phyloP scores from a whole-genome alignment of 257 asterid species.

The Dorcoceras hygrometricum region DNA sequence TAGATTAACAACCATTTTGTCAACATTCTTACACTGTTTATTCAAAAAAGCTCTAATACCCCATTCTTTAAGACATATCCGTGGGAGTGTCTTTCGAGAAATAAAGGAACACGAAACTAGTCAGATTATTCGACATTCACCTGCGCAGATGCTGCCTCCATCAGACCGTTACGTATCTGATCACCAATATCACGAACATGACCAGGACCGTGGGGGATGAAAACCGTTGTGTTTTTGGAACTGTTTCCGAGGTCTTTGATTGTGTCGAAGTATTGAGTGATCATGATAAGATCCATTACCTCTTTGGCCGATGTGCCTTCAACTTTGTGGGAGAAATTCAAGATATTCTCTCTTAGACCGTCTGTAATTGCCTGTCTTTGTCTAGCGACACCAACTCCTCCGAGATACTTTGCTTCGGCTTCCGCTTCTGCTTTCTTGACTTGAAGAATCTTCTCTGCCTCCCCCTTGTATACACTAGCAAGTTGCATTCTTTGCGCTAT shows the following conservation, averaged over 20 bases:
- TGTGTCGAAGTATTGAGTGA: constrained; percentile 95
- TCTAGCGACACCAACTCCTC: constrained; percentile 98
- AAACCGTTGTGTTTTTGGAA: constrained; percentile 86
- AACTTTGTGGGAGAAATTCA: constrained; percentile 84
- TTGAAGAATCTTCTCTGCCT: constrained; percentile 85
- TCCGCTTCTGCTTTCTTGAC: constrained; percentile 96
- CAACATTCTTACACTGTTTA: not conserved
- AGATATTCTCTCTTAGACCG: constrained; percentile 84
- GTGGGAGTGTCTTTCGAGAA: not conserved
- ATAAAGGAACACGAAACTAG: constrained; percentile 9
- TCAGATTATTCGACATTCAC: constrained; percentile 25
- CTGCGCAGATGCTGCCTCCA: constrained; percentile 75
- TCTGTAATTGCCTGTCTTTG: constrained; percentile 99
- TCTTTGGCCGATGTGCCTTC: constrained; percentile 91
- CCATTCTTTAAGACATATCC: not conserved
- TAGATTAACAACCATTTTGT: not conserved
- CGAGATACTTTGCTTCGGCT: constrained; percentile 94
- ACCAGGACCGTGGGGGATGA: constrained; percentile 97
- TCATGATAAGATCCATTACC: constrained; percentile 95
- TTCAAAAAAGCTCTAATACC: constrained; percentile 1
- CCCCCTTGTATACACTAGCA: constrained; percentile 95
- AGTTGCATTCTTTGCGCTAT: constrained; percentile 98
- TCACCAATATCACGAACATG: constrained; percentile 89
- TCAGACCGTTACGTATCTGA: constrained; percentile 87
- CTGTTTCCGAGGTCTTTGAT: constrained; percentile 87